These are phyloP conservation scores for Bipolaris oryzae DNA, from an alignment of 2,329 filamentous ascomycete genomes.

Conservation along the genomic window DNA sequence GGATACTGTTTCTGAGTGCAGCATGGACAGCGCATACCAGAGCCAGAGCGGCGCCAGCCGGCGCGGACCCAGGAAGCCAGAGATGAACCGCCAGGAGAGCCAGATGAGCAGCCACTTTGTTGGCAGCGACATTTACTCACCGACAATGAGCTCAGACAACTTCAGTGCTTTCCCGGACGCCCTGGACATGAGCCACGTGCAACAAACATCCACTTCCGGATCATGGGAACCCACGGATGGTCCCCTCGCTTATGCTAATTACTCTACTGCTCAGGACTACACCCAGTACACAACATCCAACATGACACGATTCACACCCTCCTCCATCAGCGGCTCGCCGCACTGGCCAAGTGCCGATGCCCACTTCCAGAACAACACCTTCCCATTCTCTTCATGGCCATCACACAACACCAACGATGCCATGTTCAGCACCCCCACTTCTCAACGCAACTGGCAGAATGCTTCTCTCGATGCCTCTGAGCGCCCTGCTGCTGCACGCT, in stretches of 20 bases:
- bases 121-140: conserved; percentile 44
- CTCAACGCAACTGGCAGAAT: conserved; percentile 32
- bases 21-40: conserved; percentile 53
- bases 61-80: conserved; percentile 36
- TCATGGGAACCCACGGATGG: conserved; percentile 41
- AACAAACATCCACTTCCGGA: conserved; percentile 36
- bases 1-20: conserved; percentile 49
- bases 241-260: conserved; percentile 47
- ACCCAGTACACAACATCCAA: conserved; percentile 36
- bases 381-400: conserved; percentile 35
- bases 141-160: conserved; percentile 45
- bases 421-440: conserved; percentile 29
- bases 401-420: conserved; percentile 26
- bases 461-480: conserved; percentile 28
- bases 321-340: conserved; percentile 27
- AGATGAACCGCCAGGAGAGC: conserved; percentile 40
- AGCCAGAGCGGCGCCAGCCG: conserved; percentile 48
- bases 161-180: conserved; percentile 41
- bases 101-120: conserved; percentile 40
- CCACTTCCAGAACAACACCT: conserved; percentile 36
- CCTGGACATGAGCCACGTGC: conserved; percentile 44
- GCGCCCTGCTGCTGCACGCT: conserved; percentile 30
- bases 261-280: conserved; percentile 46
- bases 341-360: conserved; percentile 35
- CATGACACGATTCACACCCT: conserved; percentile 29